These are phyloP conservation scores for Boletus rufocinnamomeus DNA, from an alignment of 768 basidiomycete species.

Conservation along the genomic window DNA sequence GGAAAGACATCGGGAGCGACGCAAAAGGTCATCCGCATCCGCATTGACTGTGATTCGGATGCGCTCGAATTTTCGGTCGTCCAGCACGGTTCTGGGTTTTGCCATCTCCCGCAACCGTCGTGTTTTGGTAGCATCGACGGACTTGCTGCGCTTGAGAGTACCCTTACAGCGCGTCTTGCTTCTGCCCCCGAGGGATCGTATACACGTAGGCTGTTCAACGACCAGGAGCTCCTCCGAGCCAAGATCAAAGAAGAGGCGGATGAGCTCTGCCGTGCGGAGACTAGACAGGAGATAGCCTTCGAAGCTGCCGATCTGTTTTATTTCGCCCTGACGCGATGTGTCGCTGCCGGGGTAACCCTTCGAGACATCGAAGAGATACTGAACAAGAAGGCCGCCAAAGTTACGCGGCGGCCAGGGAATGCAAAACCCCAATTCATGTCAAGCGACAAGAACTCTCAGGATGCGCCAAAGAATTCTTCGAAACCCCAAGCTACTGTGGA, in stretches of 20 bases:
- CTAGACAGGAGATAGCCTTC: slow-evolving; percentile 82
- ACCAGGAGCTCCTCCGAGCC: slow-evolving; percentile 76
- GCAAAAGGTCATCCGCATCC: slow-evolving; percentile 82
- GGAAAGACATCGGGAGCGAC: slow-evolving; percentile 95
- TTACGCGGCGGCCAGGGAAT: slow-evolving; percentile 86
- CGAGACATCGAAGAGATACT: slow-evolving; percentile 82
- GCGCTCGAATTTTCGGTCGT: slow-evolving; percentile 88
- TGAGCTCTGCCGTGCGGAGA: slow-evolving; percentile 84
- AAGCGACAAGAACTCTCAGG: slow-evolving; percentile 22
- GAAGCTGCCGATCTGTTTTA: slow-evolving; percentile 96
- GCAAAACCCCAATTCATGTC: slow-evolving; percentile 81
- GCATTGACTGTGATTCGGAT: slow-evolving; percentile 90
- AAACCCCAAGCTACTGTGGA: slow-evolving; percentile 27
- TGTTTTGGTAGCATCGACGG: slow-evolving; percentile 90
- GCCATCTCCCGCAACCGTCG: slow-evolving; percentile 82
- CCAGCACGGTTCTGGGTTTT: slow-evolving; percentile 91
- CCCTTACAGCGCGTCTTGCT: slow-evolving; percentile 67
- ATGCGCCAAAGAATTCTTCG: slow-evolving; percentile 33
- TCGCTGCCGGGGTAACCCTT: slow-evolving; percentile 78
- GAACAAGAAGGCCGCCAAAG: slow-evolving; percentile 81
- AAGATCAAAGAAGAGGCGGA: slow-evolving; percentile 99
- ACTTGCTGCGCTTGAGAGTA: slow-evolving; percentile 76
- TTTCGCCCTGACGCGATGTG: slow-evolving; percentile 85
- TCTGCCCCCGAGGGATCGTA: slow-evolving; percentile 91
- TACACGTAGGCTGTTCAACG: slow-evolving; percentile 82